These are phyloP conservation scores for Pseudogymnoascus sp. DNA, from an alignment of 2,329 filamentous ascomycete species.

Conservation along the genomic window DNA sequence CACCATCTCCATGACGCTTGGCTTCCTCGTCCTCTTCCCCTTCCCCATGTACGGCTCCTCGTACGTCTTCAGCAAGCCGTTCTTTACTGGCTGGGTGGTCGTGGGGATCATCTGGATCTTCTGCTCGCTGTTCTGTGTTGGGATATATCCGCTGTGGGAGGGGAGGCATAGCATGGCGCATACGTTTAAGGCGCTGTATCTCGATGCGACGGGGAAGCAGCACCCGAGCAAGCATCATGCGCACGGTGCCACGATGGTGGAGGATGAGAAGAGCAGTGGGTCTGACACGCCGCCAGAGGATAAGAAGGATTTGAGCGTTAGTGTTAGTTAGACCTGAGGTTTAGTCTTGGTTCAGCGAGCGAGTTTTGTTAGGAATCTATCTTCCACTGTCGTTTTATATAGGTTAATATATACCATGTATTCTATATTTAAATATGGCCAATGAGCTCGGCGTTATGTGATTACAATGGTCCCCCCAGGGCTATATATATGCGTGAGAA, in stretches of 20 bases:
- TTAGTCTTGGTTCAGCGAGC: neutral
- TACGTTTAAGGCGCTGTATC: constrained; percentile 52
- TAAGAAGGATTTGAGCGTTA: neutral
- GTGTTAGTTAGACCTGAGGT: neutral
- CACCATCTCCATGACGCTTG: constrained; percentile 57
- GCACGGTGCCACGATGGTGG: constrained; percentile 20
- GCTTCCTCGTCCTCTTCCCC: constrained; percentile 75
- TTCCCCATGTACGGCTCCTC: constrained; percentile 81
- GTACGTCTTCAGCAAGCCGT: constrained; percentile 74
- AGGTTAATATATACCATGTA: neutral
- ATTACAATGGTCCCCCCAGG: neutral
- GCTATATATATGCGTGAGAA: neutral
- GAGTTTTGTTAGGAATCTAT: neutral
- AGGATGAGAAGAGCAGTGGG: constrained; percentile 10
- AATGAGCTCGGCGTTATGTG: neutral
- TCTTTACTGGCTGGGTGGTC: constrained; percentile 75
- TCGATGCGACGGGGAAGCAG: constrained; percentile 45
- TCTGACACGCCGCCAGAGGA: neutral
- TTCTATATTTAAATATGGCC: neutral
- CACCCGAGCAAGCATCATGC: constrained; percentile 23
- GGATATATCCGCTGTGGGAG: constrained; percentile 74
- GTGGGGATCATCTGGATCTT: constrained; percentile 77
- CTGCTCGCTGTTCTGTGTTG: constrained; percentile 62
- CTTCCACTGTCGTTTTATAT: neutral
- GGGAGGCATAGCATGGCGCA: constrained; percentile 58